A percentile compares a stretch with the other conserved stretches of the same genome.
Evolutionary conservation across 2,329 filamentous ascomycete species (phyloP).

Genomic region (Cordyceps farinosa): DNA sequence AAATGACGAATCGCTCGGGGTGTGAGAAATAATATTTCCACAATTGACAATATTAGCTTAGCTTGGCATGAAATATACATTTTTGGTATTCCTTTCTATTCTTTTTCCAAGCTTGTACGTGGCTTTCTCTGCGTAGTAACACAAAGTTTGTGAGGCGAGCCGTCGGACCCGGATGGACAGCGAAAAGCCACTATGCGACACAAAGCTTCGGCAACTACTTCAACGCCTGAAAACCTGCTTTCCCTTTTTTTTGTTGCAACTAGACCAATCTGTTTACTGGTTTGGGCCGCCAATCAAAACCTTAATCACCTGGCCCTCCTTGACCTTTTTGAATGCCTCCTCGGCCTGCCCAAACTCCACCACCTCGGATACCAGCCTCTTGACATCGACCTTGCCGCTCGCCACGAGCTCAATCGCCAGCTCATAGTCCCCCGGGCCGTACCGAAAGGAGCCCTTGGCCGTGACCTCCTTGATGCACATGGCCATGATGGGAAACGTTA

Average conservation of each 20-base stretch:
- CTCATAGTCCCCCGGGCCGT: constrained; percentile 82
- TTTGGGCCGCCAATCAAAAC: constrained; percentile 65
- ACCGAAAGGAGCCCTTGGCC: constrained; percentile 83
- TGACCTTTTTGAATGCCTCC: constrained; percentile 81
- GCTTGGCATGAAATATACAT: too few relatives aligned
- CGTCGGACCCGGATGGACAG: neutral
- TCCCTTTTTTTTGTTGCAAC: neutral
- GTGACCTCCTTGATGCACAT: constrained; percentile 87
- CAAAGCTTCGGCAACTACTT: neutral
- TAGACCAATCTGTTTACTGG: constrained; percentile 33
- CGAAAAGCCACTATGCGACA: neutral
- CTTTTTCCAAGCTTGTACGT: neutral
- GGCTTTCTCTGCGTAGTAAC: neutral
- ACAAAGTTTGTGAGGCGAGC: too few relatives aligned
- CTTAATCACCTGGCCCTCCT: constrained; percentile 75
- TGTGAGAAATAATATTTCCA: too few relatives aligned
- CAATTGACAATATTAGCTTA: too few relatives aligned
- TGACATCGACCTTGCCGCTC: constrained; percentile 71
- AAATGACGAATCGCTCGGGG: too few relatives aligned
- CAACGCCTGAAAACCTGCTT: neutral
- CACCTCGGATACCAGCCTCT: constrained; percentile 73
- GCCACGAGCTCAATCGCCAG: constrained; percentile 75
- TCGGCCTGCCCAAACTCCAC: constrained; percentile 81
- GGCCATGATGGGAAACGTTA: constrained; percentile 88
- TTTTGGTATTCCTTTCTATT: too few relatives aligned